These are phyloP conservation scores for Annulohypoxylon maeteangense DNA, from an alignment of 495 filamentous ascomycete species.

Conservation along the genomic window DNA sequence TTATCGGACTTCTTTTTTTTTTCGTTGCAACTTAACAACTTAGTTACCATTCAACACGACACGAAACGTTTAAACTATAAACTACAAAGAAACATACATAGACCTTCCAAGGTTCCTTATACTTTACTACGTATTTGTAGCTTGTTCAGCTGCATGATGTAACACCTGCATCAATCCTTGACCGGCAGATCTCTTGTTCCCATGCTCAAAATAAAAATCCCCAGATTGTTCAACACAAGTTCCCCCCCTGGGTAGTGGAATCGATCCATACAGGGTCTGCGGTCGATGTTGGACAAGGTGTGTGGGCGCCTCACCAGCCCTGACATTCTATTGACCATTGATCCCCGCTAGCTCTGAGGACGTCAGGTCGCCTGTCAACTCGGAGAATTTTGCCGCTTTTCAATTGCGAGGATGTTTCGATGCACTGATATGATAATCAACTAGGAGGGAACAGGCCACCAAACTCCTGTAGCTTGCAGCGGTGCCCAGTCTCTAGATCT, in stretches of 20 bases:
- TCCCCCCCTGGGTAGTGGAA: constrained; percentile 31
- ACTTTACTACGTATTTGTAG: constrained; percentile 13
- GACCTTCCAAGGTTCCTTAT: neutral
- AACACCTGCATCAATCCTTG: constrained; percentile 49
- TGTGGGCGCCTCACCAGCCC: constrained; percentile 34
- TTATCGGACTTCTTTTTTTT: neutral
- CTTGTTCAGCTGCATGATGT: constrained; percentile 41
- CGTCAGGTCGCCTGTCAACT: constrained; percentile 37
- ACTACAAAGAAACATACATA: neutral
- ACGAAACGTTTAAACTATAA: neutral
- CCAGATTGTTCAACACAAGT: constrained; percentile 37
- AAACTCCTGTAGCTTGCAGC: constrained; percentile 33
- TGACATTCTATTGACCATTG: constrained; percentile 35
- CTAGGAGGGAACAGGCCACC: constrained; percentile 27
- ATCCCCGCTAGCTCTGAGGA: constrained; percentile 43
- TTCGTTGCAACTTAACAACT: neutral
- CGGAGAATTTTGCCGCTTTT: constrained; percentile 47
- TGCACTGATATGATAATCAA: constrained; percentile 37
- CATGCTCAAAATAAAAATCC: constrained; percentile 37
- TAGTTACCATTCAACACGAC: neutral
- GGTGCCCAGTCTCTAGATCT: constrained; percentile 46
- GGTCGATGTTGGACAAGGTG: constrained; percentile 36
- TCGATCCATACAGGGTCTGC: constrained; percentile 37
- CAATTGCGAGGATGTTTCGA: constrained; percentile 36
- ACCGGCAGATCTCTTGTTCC: constrained; percentile 48